Conservation (phyloP, 192 early-diverging fungal genomes). For the Podila verticillata region DNA sequence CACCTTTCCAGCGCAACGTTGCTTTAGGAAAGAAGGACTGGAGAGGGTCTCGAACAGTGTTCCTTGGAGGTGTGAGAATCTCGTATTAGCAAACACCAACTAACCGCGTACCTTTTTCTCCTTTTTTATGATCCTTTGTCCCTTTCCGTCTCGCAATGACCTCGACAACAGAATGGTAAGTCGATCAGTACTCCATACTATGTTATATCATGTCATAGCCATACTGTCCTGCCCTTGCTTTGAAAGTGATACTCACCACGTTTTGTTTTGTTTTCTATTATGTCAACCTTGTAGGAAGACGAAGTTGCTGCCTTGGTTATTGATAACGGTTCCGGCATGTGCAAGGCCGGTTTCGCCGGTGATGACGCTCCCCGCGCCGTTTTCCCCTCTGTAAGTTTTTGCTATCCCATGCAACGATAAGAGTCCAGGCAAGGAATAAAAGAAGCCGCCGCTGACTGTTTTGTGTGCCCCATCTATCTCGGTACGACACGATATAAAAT, state of each 20-base stretch:
- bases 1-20: too few relatives aligned
- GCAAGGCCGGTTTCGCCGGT: slow-evolving; percentile 94
- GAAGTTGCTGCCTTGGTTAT: slow-evolving; percentile 91
- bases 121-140: slow-evolving; percentile 4
- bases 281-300: slow-evolving; percentile 61
- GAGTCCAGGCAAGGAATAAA: too few relatives aligned
- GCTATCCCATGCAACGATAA: too few relatives aligned
- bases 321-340: slow-evolving; percentile 95
- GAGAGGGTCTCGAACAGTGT: too few relatives aligned
- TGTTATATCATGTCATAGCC: too few relatives aligned
- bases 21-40: too few relatives aligned
- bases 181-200: too few relatives aligned
- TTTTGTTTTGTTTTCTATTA: background rate
- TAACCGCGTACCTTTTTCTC: slow-evolving; percentile 3
- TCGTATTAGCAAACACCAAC: too few relatives aligned
- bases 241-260: background rate
- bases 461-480: slow-evolving; percentile 54
- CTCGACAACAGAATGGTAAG: too few relatives aligned
- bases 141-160: background rate
- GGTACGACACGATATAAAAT: slow-evolving; percentile 54
- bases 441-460: background rate
- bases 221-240: background rate
- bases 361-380: slow-evolving; percentile 92
- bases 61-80: too few relatives aligned
- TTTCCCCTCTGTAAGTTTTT: slow-evolving; percentile 44